Percentiles rank a stretch among this genome's conserved stretches.
Conservation (phyloP, 371 early-diverging fungal species). For the Mortierella sp. region DNA sequence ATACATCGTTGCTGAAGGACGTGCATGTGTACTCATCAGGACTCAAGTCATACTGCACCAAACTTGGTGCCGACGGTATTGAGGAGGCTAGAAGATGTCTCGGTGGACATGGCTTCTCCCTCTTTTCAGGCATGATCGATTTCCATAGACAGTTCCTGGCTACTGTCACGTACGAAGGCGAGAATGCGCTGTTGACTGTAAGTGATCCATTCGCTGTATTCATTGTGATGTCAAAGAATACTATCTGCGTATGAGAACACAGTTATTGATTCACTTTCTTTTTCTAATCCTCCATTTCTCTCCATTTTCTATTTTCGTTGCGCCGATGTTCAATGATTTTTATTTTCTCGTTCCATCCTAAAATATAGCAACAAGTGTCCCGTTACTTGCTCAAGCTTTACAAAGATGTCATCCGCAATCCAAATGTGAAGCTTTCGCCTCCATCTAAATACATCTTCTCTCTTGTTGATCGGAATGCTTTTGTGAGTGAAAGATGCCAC, state of each 20-base stretch:
- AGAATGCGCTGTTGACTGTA: conserved; percentile 61
- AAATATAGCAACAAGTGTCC: conserved; percentile 77
- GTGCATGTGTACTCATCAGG: conserved; percentile 89
- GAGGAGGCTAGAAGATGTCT: conserved; percentile 81
- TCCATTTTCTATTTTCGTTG: no score
- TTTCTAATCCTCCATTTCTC: no score
- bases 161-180: conserved; percentile 72
- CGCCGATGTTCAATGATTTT: conserved; percentile 14
- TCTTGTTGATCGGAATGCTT: conserved; percentile 13
- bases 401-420: conserved; percentile 43
- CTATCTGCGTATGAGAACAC: neutral
- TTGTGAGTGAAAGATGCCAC: conserved; percentile 54
- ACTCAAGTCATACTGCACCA: conserved; percentile 85
- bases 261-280: no score
- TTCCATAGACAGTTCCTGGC: conserved; percentile 80
- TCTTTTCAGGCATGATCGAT: conserved; percentile 81
- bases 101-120: conserved; percentile 90
- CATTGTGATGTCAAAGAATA: neutral
- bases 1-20: conserved; percentile 75
- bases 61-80: conserved; percentile 80
- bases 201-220: neutral
- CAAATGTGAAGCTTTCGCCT: conserved; percentile 27
- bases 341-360: no score
- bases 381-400: conserved; percentile 68
- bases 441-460: conserved; percentile 40